These are phyloP conservation scores for Sugiyamaella lignohabitans DNA, from an alignment of 805 yeast genomes.

Conservation along the genomic window DNA sequence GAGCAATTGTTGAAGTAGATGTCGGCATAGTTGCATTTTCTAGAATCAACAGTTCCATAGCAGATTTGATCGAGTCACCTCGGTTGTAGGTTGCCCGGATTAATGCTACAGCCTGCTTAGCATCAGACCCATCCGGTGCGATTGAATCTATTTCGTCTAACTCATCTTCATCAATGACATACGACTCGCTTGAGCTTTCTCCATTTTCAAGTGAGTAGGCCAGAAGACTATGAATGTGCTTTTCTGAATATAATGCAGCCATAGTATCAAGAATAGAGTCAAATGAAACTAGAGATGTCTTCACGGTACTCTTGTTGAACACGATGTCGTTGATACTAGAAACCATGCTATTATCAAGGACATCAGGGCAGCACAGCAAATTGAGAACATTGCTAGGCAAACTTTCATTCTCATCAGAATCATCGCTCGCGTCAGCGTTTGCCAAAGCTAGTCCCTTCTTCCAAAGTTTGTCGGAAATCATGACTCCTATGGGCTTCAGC, in stretches of 20 bases:
- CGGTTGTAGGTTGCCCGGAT: background rate
- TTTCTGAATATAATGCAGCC: background rate
- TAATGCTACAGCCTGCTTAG: background rate
- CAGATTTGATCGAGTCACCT: background rate
- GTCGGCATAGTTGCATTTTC: background rate
- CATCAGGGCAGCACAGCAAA: background rate
- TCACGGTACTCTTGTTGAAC: background rate
- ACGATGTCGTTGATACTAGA: no score
- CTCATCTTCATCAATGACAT: background rate
- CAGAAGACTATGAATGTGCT: constrained; percentile 4
- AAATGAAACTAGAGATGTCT: background rate
- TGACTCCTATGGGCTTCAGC: constrained; percentile 15
- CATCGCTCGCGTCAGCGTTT: constrained; percentile 3
- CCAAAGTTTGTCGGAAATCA: constrained; percentile 22
- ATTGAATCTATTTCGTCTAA: background rate
- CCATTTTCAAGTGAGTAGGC: background rate
- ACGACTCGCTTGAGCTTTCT: background rate
- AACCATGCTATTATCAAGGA: background rate
- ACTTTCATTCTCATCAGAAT: background rate
- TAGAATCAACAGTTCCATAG: background rate
- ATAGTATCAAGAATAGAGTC: constrained; percentile 1
- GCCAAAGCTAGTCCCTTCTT: constrained; percentile 2
- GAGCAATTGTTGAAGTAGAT: background rate
- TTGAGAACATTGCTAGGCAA: background rate
- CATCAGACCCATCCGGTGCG: constrained; percentile 1